phyloP scores from a whole-genome alignment of 192 early-diverging fungal genomes.

The Backusella westeae region DNA sequence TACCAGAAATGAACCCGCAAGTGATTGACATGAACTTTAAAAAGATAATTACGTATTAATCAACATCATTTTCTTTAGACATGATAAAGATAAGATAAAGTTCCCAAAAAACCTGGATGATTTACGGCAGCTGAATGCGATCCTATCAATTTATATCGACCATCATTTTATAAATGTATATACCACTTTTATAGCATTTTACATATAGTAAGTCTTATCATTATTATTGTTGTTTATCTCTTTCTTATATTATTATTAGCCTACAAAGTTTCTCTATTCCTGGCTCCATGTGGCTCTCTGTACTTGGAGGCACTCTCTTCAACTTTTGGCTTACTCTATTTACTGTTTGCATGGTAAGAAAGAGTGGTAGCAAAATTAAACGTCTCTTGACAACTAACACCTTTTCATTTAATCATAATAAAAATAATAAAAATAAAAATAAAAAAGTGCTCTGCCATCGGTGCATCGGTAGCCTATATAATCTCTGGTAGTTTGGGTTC shows the following conservation, averaged over 20 bases:
- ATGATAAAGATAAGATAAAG: conserved; percentile 42
- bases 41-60: background rate
- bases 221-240: background rate
- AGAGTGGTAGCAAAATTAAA: background rate
- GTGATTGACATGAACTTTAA: background rate
- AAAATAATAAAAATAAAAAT: background rate
- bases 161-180: conserved; percentile 50
- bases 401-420: background rate
- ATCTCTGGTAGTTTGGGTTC: conserved; percentile 49
- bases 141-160: conserved; percentile 49
- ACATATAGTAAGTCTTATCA: conserved; percentile 52
- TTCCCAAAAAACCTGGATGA: conserved; percentile 53
- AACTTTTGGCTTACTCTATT: conserved; percentile 49
- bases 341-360: conserved; percentile 45
- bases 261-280: conserved; percentile 61
- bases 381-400: background rate
- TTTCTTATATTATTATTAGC: conserved; percentile 27
- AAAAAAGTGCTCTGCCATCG: conserved; percentile 50
- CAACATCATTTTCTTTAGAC: conserved; percentile 31
- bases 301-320: conserved; percentile 56
- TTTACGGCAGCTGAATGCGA: conserved; percentile 43
- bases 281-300: conserved; percentile 62
- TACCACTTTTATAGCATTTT: conserved; percentile 43
- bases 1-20: conserved; percentile 34
- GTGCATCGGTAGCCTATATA: conserved; percentile 50